Evolutionary conservation across 768 basidiomycete species (phyloP), one percentile per base, ranked within the genome.

Genomic region (Pisolithus sp.): DNA sequence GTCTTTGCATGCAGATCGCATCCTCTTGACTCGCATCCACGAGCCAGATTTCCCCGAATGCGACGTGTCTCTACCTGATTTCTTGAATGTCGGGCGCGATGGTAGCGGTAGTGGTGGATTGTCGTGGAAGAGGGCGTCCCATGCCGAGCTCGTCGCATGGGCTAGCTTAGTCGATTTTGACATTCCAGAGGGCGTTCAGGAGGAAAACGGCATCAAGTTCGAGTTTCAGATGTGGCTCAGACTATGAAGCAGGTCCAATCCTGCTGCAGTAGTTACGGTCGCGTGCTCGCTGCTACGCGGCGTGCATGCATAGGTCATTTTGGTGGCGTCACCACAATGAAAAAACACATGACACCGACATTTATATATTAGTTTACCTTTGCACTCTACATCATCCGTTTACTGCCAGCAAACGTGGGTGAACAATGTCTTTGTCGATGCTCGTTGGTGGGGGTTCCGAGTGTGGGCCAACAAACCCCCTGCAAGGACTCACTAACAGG

Each of bases 221-320:
- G 88, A 90, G 71, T 96, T 85, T 68, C 90, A 99, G 73, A 93
- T 99, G 93, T 99, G 95, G 95, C 76, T 82, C 46, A 77, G 80
- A 48, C 65, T 62, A 50, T 30, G 53, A 51, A 23, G 34, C 5
- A 13, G 34, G 12, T 15, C 12, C 34, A 13, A 15, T 34, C 13
- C 34, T 31, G 30, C 3, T 30, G 3, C 30, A 13, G 34, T 34
- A 34, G 12, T 13, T 26, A 26, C 26, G 26, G 30, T 30, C 7
- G 30, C 30, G 30, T 30, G 30, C 7, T 30, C 34, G 15, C 34
- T 15, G 34, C 12, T 34, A 5, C 34, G 13, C 12, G 13, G 31
- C 1, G 3, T 31, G 30, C 30, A 31, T 31, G 9, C 30, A 15
- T 34, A 6, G 5, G 26, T 7, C 5, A 26, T 26, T 6, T 26